phyloP scores from a whole-genome alignment of 75 land plant genomes.

The Pseudotsuga menziesii region DNA sequence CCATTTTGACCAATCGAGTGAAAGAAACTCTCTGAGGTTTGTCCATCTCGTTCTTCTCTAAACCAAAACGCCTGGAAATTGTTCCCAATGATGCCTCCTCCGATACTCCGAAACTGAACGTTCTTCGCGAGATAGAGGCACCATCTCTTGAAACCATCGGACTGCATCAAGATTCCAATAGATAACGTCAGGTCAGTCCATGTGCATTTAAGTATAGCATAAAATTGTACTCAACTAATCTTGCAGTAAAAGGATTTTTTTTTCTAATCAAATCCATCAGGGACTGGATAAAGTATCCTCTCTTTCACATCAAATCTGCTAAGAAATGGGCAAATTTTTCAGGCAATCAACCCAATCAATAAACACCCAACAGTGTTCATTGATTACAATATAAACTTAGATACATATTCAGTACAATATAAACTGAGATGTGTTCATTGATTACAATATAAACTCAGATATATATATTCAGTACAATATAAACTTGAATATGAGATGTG shows the following conservation, averaged over 20 bases:
- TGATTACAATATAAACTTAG: too few relatives aligned
- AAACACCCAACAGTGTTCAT: too few relatives aligned
- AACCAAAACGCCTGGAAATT: slow-evolving; percentile 12
- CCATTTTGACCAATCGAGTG: slow-evolving; percentile 59
- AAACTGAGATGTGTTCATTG: too few relatives aligned
- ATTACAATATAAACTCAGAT: too few relatives aligned
- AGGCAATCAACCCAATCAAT: too few relatives aligned
- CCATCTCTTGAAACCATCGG: slow-evolving; percentile 26
- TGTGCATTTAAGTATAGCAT: background rate
- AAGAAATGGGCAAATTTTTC: too few relatives aligned
- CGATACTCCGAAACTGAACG: slow-evolving; percentile 60
- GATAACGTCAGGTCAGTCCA: background rate
- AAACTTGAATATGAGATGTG: too few relatives aligned
- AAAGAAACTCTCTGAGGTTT: slow-evolving; percentile 29
- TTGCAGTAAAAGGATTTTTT: too few relatives aligned
- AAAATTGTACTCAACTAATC: too few relatives aligned
- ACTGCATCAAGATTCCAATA: background rate
- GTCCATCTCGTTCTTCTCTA: slow-evolving; percentile 12
- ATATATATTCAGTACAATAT: too few relatives aligned
- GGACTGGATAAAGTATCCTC: background rate
- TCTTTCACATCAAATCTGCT: background rate
- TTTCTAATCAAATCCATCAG: background rate
- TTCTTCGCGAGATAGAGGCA: slow-evolving; percentile 43
- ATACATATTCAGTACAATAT: too few relatives aligned
- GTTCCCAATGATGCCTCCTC: slow-evolving; percentile 30